Base-by-base conservation (phyloP, 1,284 basidiomycete species). In the Melampsora americana region DNA sequence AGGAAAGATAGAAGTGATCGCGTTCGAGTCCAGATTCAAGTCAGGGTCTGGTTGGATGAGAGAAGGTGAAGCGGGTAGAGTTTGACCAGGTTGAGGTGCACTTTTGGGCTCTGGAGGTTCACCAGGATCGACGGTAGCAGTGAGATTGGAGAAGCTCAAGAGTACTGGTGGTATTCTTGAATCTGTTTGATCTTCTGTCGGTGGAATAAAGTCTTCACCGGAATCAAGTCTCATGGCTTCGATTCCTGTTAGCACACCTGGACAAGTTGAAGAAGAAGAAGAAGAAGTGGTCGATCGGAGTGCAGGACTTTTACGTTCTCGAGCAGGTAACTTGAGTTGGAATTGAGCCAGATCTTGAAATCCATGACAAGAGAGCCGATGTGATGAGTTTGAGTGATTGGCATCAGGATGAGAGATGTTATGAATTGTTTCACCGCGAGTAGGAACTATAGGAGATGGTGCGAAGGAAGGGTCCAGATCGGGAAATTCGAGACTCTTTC, bases 401-500 rank as follows among this genome's bases (percentile, higher is more conserved):
- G 53, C 20, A 56, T 20, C 53, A 26, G 53, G 53, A 26, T 56
- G 20, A 4, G 53, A 26, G 53, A 56, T 56, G 12, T 20, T 3
- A 56, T 20, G 3, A 56, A 11, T 20, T 56, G 53, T 3, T n/a
- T 20, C 20, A 20, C 20, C 4, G 12, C 20, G 26, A 26, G 26
- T 56, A 4, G 53, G 53, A 4, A 20, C 26, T 5, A 20, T 18
- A 7, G 60, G 60, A 30, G 60, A 62, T n/a, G 26, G n/a, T 16
- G 5, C 30, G n/a, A 9, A 28, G 35, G 20, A 23, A 2, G 67
- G 67, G 7, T 56, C 67, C 2, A 65, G 44, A 53, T 72, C 70
- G 48, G 62, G 60, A 9, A 72, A 65, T 16, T 72, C 61, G n/a
- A 72, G 26, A 20, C 60, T 65, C 30, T 66, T 65, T 0, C 70